phyloP scores from a whole-genome alignment of 257 asterid genomes.

The Salvia splendens region DNA sequence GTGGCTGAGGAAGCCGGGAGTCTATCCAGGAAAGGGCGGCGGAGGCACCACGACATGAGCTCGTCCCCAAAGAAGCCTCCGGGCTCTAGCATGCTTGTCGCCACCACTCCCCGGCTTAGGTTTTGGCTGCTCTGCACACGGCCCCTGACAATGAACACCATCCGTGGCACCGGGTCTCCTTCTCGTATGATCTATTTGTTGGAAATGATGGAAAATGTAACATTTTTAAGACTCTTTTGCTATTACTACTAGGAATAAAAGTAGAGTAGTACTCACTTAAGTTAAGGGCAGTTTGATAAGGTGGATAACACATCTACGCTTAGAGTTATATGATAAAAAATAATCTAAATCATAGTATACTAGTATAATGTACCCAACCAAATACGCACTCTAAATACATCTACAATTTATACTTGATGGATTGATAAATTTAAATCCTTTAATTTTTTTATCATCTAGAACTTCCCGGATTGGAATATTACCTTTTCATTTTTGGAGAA shows the following conservation, averaged over 20 bases:
- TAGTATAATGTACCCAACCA: too few species aligned
- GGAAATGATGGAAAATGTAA: neutral
- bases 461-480: neutral
- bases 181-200: slow-evolving; percentile 83
- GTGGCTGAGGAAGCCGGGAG: slow-evolving; percentile 93
- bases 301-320: too few species aligned
- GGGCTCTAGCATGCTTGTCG: slow-evolving; percentile 62
- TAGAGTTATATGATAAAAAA: too few species aligned
- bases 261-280: too few species aligned
- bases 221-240: too few species aligned
- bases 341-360: too few species aligned
- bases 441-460: too few species aligned
- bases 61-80: slow-evolving; percentile 94
- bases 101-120: slow-evolving; percentile 73
- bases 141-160: slow-evolving; percentile 79
- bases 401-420: too few species aligned
- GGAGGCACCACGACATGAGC: slow-evolving; percentile 90
- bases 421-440: too few species aligned
- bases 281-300: too few species aligned
- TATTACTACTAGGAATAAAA: too few species aligned
- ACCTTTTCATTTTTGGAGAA: slow-evolving; percentile 93
- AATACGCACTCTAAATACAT: too few species aligned
- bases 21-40: slow-evolving; percentile 78
- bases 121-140: slow-evolving; percentile 67
- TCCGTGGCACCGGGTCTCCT: slow-evolving; percentile 83